phyloP scores from a whole-genome alignment of 1,139 yeast genomes.

The Kurtzmaniella quercitrusa region DNA sequence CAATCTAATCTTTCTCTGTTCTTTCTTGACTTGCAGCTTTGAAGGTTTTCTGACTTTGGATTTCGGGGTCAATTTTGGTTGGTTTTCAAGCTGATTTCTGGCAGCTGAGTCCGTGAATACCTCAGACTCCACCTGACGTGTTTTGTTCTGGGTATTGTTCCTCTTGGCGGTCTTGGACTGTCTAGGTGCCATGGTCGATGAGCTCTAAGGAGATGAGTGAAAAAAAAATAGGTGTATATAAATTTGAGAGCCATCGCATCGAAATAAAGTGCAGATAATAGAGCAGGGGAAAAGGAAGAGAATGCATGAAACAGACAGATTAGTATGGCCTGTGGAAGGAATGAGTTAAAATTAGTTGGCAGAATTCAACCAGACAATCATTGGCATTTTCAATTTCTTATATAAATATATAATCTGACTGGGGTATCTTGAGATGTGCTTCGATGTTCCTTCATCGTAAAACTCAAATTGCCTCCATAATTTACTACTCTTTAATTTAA shows the following conservation, averaged over 20 bases:
- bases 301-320: too few species aligned
- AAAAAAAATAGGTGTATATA: not conserved
- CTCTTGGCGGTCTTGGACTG: conserved; percentile 60
- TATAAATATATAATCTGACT: too few species aligned
- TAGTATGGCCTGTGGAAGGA: too few species aligned
- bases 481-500: too few species aligned
- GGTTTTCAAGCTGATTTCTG: conserved; percentile 55
- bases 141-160: conserved; percentile 45
- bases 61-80: conserved; percentile 64
- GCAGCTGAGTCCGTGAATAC: conserved; percentile 62
- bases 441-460: too few species aligned
- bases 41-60: conserved; percentile 48
- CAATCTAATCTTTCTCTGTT: conserved; percentile 57
- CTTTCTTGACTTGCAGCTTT: conserved; percentile 57
- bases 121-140: conserved; percentile 61
- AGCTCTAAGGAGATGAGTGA: not conserved
- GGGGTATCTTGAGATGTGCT: too few species aligned
- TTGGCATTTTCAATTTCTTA: too few species aligned
- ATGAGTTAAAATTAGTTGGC: too few species aligned
- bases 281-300: too few species aligned
- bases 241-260: not conserved
- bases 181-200: conserved; percentile 46
- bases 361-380: too few species aligned
- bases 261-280: too few species aligned
- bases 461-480: too few species aligned